A percentile compares a stretch with the other conserved stretches of the same genome.
Evolutionary conservation across 108 stramenopile species (phyloP).

Genomic region (Nannochloropsis gaditana): DNA sequence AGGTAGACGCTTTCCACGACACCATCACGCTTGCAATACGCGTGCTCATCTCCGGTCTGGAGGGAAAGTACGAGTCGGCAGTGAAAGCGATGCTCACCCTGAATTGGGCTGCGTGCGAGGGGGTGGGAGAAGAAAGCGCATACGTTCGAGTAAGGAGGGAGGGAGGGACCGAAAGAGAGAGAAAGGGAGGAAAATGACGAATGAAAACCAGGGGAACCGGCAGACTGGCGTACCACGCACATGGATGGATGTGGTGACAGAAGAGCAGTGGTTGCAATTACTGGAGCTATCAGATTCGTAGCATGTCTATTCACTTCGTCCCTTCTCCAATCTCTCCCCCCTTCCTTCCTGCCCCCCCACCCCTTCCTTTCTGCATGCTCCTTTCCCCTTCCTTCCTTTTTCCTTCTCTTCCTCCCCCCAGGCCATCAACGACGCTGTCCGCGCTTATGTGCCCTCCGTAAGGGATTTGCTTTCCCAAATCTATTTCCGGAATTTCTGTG

Average conservation of each 20-base stretch:
- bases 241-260: too few species aligned
- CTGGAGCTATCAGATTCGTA: too few species aligned
- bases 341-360: too few species aligned
- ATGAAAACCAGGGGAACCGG: too few species aligned
- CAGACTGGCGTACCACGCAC: too few species aligned
- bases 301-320: too few species aligned
- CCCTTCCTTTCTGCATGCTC: background rate
- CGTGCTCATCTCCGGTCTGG: constrained; percentile 78
- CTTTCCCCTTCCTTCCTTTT: background rate
- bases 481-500: constrained; percentile 86
- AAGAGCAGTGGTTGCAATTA: too few species aligned
- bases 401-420: background rate
- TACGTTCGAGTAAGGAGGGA: constrained; percentile 64
- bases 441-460: constrained; percentile 64
- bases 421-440: constrained; percentile 67
- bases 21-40: constrained; percentile 78
- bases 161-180: background rate
- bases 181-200: too few species aligned
- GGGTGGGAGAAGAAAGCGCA: constrained; percentile 82
- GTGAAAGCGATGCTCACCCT: constrained; percentile 65
- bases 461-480: constrained; percentile 62
- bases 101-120: constrained; percentile 73
- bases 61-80: constrained; percentile 64
- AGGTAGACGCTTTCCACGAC: constrained; percentile 82
- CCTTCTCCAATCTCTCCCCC: too few species aligned